A percentile compares a stretch with the other conserved stretches of the same genome.
Conservation (phyloP, 495 filamentous ascomycete species). For the Apodospora peruviana region DNA sequence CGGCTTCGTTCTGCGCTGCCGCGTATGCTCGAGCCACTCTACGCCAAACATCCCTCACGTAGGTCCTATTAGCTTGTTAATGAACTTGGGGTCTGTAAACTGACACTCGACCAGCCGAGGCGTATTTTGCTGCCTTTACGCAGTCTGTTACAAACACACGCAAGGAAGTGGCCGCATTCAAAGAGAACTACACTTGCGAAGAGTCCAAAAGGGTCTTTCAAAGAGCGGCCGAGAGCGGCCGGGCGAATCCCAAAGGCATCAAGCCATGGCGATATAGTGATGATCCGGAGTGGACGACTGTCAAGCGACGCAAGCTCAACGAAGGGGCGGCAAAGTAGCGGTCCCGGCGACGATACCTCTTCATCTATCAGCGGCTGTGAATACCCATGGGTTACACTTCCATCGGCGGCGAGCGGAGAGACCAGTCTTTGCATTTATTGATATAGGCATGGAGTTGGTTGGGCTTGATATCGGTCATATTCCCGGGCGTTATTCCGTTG, state of each 20-base stretch:
- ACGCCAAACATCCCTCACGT: constrained; percentile 32
- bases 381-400: too few relatives aligned
- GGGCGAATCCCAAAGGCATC: constrained; percentile 41
- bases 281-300: constrained; percentile 18
- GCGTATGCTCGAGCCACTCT: constrained; percentile 39
- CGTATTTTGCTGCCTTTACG: constrained; percentile 29
- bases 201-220: constrained; percentile 37
- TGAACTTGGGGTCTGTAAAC: neutral
- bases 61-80: constrained; percentile 10
- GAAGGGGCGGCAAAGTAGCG: constrained; percentile 10
- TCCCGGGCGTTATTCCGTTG: too few relatives aligned
- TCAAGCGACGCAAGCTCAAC: constrained; percentile 1
- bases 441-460: too few relatives aligned
- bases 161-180: constrained; percentile 39
- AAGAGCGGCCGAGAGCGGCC: constrained; percentile 37
- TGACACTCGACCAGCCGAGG: constrained; percentile 31
- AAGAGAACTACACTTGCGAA: constrained; percentile 28
- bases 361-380: too few relatives aligned
- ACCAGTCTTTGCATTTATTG: too few relatives aligned
- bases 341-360: too few relatives aligned
- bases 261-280: constrained; percentile 45
- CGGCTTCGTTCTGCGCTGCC: constrained; percentile 39
- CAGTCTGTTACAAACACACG: constrained; percentile 31
- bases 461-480: too few relatives aligned
- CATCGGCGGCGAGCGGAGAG: too few relatives aligned